Base-by-base conservation (phyloP, 192 early-diverging fungal species). In the Cetraspora pellucida region DNA sequence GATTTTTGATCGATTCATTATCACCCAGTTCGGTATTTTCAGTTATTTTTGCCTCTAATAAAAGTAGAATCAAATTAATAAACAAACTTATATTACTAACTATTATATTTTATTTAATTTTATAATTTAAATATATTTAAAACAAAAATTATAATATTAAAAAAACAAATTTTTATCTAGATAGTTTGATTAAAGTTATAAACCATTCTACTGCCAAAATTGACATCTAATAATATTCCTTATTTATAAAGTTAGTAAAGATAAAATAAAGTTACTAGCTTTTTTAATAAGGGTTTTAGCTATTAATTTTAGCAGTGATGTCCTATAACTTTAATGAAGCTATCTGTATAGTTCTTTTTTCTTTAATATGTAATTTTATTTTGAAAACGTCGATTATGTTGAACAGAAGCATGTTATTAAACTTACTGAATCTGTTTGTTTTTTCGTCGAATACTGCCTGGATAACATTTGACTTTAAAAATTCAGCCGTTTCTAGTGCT, bases 1-100 rank as follows among this genome's bases (percentile, higher is more conserved):
- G 43, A 45, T 68, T 49, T 27, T 68, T 68, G 21, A 68, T 68
- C 25, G 66, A 68, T 49, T 68, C 45, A 68, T 68, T 68, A 68
- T 68, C 66, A n/a, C 66, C 66, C 25, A 68, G 47, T 68, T 68
- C 66, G 25, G n/a, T 19, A 14, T 49, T 49, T 14, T 50, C 23
- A 25, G 43, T 44, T 68, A 68, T 47, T 27, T 47, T 45, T 47
- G 46, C 6, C 25, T 50, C 66, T 68, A 23, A 0, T 37, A 1
- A 37, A 37, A 37, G 31, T 37, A 6, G 46, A 13, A 67, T 45
- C 10, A 23, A 5, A 64, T 37, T 44, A 65, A 28, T 4, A 0
- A 13, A 0, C 4, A 10, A 59, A 23, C 17, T 59, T 1, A 16
- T 30, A 27, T 37, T 16, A 64, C 31, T 64, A 64, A 63, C 31